Conservation (phyloP, 2,329 filamentous ascomycete species). For the Penicillium sumatraense region DNA sequence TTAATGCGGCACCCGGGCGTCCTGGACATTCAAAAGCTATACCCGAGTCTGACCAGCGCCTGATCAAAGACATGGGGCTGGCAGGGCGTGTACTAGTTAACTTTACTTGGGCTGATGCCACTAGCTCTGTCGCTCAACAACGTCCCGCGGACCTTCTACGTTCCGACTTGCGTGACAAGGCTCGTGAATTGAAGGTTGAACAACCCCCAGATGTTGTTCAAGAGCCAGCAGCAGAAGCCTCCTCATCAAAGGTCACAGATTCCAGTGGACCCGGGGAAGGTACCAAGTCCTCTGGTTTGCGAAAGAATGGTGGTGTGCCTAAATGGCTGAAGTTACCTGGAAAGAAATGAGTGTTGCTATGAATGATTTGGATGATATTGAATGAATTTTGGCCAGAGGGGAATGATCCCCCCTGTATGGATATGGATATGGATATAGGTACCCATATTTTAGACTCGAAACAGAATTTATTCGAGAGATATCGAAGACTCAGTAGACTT, state of each 20-base stretch:
- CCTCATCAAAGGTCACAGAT: constrained; percentile 11
- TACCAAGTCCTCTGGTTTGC: constrained; percentile 33
- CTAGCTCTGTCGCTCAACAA: constrained; percentile 58
- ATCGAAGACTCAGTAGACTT: background rate
- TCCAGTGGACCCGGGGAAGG: constrained; percentile 38
- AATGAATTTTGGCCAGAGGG: background rate
- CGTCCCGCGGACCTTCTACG: constrained; percentile 63
- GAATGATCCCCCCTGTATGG: background rate
- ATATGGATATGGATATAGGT: background rate
- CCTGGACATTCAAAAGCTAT: constrained; percentile 33
- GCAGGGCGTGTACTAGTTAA: constrained; percentile 74
- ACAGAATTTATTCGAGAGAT: background rate
- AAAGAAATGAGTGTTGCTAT: constrained; percentile 64
- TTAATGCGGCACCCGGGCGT: constrained; percentile 23
- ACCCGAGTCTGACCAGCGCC: constrained; percentile 50
- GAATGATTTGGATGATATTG: background rate
- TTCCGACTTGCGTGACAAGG: constrained; percentile 63
- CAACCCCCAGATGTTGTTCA: constrained; percentile 56
- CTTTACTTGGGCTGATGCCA: constrained; percentile 72
- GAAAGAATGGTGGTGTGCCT: constrained; percentile 54
- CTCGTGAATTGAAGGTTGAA: constrained; percentile 64
- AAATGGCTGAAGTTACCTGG: constrained; percentile 75
- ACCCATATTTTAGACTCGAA: background rate
- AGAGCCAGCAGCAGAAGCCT: constrained; percentile 11
- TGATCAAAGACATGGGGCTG: constrained; percentile 77